Evolutionary conservation across 306 rosid genomes (phyloP), one percentile per base, ranked within the genome.

Genomic region (Prunus armeniaca): DNA sequence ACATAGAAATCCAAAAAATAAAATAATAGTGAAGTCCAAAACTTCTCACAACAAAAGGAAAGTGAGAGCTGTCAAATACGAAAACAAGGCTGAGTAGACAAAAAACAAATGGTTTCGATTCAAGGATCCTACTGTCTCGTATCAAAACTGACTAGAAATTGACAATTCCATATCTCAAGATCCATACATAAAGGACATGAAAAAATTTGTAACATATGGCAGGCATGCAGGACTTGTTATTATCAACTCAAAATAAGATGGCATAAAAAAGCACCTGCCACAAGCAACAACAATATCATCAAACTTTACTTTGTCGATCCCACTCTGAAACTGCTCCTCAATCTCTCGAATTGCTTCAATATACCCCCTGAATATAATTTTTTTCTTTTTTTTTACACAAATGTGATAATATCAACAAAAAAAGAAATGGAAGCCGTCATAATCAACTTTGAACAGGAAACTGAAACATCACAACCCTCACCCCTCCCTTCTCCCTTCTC

Each of bases 201-300:
- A 47, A 47, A 47, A 12, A 10, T 47, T 5, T 32, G 17, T 47
- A 47, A 47, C 12, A 47, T 12, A 47, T 47, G 52, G 52, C 52
- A 47, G 52, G 52, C 15, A 11, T 47, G 17, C 12, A 47, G 52
- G 52, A 14, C 3, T 47, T 47, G 27, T 56, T 56, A 56, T n/a
- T 19, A 56, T n/a, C 61, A 12, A 56, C 11, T 19, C 4, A n/a
- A 55, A 62, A 38, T 63, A 82, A 67, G 72, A 84, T 84, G 30
- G 72, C 76, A 76, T 65, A 76, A 77, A 77, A 20, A 64, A 71
- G 65, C 85, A 92, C 98, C 98, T 95, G 89, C 97, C 97, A 84
- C 97, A 90, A 55, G 98, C 97, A 66, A 87, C 97, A 84, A 88
- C 98, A 79, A 95, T 85, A 84, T 95, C 97, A 78, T 95, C 98